phyloP scores from a whole-genome alignment of 2,329 filamentous ascomycete species.

The Hawksworthiomyces lignivorus region DNA sequence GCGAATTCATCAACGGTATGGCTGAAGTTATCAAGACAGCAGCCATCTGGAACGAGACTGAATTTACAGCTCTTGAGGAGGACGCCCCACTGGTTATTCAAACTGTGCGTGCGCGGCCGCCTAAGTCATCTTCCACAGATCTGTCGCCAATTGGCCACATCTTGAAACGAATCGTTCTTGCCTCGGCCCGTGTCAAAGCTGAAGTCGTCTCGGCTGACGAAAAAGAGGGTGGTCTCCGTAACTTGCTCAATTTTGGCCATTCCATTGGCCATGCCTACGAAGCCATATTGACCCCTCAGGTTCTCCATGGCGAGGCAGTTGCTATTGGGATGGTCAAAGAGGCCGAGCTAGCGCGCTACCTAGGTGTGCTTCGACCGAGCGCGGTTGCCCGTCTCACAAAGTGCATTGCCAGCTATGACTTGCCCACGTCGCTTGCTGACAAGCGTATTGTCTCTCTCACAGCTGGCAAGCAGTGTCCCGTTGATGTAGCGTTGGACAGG shows the following conservation, averaged over 20 bases:
- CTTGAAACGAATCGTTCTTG: conserved; percentile 73
- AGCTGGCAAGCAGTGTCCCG: conserved; percentile 78
- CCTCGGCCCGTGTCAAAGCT: conserved; percentile 88
- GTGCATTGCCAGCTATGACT: conserved; percentile 86
- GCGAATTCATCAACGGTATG: conserved; percentile 98
- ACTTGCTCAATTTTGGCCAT: conserved; percentile 94
- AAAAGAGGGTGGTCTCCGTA: conserved; percentile 85
- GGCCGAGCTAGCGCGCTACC: conserved; percentile 81
- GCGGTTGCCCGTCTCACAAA: conserved; percentile 86
- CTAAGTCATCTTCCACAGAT: conserved; percentile 37
- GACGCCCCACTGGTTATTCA: conserved; percentile 71
- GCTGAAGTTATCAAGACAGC: conserved; percentile 97
- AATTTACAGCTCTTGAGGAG: conserved; percentile 77
- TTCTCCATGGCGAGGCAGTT: conserved; percentile 91
- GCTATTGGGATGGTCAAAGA: conserved; percentile 99
- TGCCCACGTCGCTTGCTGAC: conserved; percentile 80
- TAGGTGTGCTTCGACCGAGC: conserved; percentile 76
- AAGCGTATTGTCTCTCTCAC: conserved; percentile 74
- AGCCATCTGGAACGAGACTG: conserved; percentile 85
- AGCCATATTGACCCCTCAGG: conserved; percentile 88
- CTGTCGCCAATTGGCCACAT: conserved; percentile 64
- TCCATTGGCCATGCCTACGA: conserved; percentile 97
- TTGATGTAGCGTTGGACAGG: conserved; percentile 77
- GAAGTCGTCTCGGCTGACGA: conserved; percentile 92
- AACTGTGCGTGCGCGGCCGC: conserved; percentile 52